phyloP scores from a whole-genome alignment of 139 green algal species.

The Volvox africanus region DNA sequence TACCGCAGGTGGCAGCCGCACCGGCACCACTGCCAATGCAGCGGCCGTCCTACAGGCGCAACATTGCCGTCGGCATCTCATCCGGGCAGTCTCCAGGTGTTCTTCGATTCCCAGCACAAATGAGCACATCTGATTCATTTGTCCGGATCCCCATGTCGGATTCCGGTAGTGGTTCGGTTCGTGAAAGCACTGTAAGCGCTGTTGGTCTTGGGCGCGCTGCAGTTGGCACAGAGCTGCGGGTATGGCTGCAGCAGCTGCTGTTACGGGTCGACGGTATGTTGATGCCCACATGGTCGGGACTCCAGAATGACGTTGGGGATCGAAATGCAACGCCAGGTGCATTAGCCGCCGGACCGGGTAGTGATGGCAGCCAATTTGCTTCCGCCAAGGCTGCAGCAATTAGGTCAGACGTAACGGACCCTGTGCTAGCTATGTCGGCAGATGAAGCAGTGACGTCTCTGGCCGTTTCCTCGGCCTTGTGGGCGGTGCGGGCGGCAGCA shows the following conservation, averaged over 20 bases:
- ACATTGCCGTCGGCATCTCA: not conserved
- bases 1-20: not conserved
- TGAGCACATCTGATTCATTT: too few relatives aligned
- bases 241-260: constrained; percentile 36
- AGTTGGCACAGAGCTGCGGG: not conserved
- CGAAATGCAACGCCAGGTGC: not conserved
- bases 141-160: too few relatives aligned
- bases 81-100: not conserved
- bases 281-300: not conserved
- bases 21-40: not conserved
- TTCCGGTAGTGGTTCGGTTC: too few relatives aligned
- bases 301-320: not conserved
- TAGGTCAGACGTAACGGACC: too few relatives aligned
- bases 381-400: not conserved
- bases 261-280: constrained; percentile 21
- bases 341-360: not conserved
- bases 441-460: not conserved
- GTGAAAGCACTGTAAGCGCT: too few relatives aligned
- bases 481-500: constrained; percentile 13
- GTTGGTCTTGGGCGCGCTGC: too few relatives aligned
- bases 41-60: too few relatives aligned
- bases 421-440: too few relatives aligned
- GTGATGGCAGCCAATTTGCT: not conserved
- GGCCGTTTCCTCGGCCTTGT: not conserved
- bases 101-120: not conserved